These are phyloP conservation scores for Leptographium procerum DNA, from an alignment of 2,329 filamentous ascomycete species.

Conservation along the genomic window DNA sequence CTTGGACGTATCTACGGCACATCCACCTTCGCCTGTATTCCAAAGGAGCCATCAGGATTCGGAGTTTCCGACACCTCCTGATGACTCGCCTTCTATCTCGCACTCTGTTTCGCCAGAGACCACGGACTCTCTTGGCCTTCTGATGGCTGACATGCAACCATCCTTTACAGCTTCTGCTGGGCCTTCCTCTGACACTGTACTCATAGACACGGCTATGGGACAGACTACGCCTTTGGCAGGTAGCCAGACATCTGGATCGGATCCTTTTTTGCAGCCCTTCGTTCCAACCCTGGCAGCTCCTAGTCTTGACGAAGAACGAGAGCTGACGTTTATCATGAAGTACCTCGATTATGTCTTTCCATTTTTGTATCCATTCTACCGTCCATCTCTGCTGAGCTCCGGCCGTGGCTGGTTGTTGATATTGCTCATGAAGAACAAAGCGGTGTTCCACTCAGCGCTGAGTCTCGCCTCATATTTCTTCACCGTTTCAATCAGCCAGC, in stretches of 20 bases:
- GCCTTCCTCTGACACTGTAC: too few relatives aligned
- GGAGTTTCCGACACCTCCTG: too few relatives aligned
- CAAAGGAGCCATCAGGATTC: too few relatives aligned
- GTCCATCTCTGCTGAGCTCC: constrained; percentile 41
- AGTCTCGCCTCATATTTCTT: constrained; percentile 48
- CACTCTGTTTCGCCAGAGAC: too few relatives aligned
- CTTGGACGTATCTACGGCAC: too few relatives aligned
- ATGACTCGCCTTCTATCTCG: too few relatives aligned
- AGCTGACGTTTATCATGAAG: constrained; percentile 36
- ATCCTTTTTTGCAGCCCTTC: neutral
- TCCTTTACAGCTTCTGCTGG: too few relatives aligned
- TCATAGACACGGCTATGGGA: too few relatives aligned
- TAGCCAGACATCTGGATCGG: neutral
- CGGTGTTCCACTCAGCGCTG: constrained; percentile 45
- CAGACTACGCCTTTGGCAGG: neutral
- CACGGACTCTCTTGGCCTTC: too few relatives aligned
- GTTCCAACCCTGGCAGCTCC: constrained; percentile 1
- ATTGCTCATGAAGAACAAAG: constrained; percentile 43
- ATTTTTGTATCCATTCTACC: constrained; percentile 52
- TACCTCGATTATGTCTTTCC: constrained; percentile 53
- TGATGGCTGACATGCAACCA: too few relatives aligned
- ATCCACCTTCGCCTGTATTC: too few relatives aligned
- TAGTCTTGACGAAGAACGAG: constrained; percentile 12
- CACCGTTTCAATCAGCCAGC: constrained; percentile 28
- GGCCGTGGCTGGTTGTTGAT: constrained; percentile 50